phyloP scores from a whole-genome alignment of 169 alveolate species.

The Cryptosporidium tyzzeri region DNA sequence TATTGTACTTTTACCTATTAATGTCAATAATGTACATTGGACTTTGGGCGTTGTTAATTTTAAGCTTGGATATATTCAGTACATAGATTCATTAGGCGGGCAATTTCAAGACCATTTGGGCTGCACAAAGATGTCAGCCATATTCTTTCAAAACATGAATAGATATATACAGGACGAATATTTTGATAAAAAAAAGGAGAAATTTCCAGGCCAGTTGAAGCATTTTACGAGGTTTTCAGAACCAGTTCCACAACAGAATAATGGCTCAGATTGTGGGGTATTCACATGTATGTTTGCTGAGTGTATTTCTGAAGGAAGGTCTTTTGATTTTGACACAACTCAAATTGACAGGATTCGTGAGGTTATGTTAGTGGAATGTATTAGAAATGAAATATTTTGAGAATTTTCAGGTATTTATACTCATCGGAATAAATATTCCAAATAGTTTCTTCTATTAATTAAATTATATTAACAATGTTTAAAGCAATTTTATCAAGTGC shows the following conservation, averaged over 20 bases:
- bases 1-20: slow-evolving; percentile 86
- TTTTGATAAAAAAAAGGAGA: slow-evolving; percentile 78
- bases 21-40: slow-evolving; percentile 88
- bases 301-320: slow-evolving; percentile 83
- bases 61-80: slow-evolving; percentile 79
- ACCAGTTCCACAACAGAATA: slow-evolving; percentile 85
- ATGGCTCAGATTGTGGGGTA: slow-evolving; percentile 91
- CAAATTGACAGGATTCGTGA: slow-evolving; percentile 25
- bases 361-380: slow-evolving; percentile 53
- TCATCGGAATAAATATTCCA: neutral
- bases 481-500: neutral
- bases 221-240: slow-evolving; percentile 21
- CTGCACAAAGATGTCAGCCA: slow-evolving; percentile 50
- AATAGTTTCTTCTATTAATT: neutral
- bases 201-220: neutral
- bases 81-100: slow-evolving; percentile 86
- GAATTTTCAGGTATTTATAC: neutral
- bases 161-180: slow-evolving; percentile 85
- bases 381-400: slow-evolving; percentile 1
- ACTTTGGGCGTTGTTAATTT: slow-evolving; percentile 88
- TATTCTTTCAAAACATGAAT: slow-evolving; percentile 67
- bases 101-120: slow-evolving; percentile 36
- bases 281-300: slow-evolving; percentile 90
- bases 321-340: slow-evolving; percentile 82
- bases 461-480: too few relatives aligned